Percentiles rank a stretch among this genome's conserved stretches.
These are phyloP conservation scores for Cupressus sempervirens DNA, from an alignment of 75 land plant genomes.

Conservation along the genomic window DNA sequence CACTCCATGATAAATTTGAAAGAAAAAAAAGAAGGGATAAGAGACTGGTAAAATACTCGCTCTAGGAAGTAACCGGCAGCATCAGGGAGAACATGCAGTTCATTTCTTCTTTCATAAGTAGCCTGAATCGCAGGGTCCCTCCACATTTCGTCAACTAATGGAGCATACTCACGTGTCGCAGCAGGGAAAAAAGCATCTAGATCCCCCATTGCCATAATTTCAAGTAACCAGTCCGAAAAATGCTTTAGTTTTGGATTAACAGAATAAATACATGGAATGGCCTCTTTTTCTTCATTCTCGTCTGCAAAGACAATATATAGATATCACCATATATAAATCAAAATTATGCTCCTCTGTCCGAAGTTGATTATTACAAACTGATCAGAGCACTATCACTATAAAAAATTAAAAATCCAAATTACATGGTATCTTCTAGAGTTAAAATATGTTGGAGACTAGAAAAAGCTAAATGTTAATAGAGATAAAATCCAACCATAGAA, in stretches of 20 bases:
- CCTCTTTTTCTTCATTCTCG: conserved; percentile 21
- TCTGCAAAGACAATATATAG: conserved; percentile 13
- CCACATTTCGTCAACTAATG: conserved; percentile 85
- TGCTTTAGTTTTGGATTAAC: conserved; percentile 77
- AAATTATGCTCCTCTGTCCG: not conserved
- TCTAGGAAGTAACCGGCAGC: conserved; percentile 78
- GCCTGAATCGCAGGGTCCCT: conserved; percentile 88
- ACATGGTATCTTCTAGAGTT: not conserved
- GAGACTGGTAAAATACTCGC: conserved; percentile 50
- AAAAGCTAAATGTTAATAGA: not conserved
- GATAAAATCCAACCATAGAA: not conserved
- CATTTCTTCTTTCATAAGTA: conserved; percentile 77
- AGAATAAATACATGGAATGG: conserved; percentile 45
- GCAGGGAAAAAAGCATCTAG: conserved; percentile 83
- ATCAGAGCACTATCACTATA: not conserved
- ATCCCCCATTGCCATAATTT: conserved; percentile 89
- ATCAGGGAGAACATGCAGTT: conserved; percentile 86
- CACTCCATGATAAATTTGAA: not conserved
- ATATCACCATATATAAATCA: not conserved
- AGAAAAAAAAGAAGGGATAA: not conserved
- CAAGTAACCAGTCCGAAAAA: conserved; percentile 88
- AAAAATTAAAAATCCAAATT: not conserved
- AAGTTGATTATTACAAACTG: not conserved
- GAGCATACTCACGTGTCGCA: conserved; percentile 88
- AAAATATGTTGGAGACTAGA: not conserved